These are phyloP conservation scores for Blastobotrys chiropterorum DNA, from an alignment of 805 yeast genomes.

Conservation along the genomic window DNA sequence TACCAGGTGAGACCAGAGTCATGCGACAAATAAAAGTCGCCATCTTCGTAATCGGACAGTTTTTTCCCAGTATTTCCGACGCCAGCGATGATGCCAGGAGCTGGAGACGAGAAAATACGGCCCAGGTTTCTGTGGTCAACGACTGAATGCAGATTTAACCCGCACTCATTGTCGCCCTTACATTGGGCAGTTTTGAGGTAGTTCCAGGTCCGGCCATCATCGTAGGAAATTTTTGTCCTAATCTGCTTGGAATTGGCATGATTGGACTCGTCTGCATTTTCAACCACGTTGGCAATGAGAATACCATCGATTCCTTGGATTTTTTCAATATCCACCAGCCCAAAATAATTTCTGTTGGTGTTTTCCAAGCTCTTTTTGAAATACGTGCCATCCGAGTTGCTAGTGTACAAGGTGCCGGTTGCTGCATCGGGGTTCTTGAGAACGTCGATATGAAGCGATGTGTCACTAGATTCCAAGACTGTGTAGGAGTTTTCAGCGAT, in stretches of 20 bases:
- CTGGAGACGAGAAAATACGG: conserved; percentile 31
- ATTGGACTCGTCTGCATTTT: conserved; percentile 18
- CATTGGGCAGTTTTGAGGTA: conserved; percentile 25
- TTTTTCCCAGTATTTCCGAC: conserved; percentile 36
- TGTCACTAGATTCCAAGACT: conserved; percentile 34
- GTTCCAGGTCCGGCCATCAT: conserved; percentile 36
- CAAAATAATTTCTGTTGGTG: conserved; percentile 26
- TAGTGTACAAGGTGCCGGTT: conserved; percentile 30
- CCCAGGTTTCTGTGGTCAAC: conserved; percentile 32
- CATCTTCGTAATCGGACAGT: conserved; percentile 24
- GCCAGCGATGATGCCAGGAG: conserved; percentile 42
- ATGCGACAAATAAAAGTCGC: conserved; percentile 56
- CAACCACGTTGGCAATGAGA: conserved; percentile 43
- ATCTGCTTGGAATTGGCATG: conserved; percentile 17
- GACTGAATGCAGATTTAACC: conserved; percentile 36
- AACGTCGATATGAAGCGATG: conserved; percentile 39
- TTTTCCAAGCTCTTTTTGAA: conserved; percentile 41
- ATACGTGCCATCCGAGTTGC: conserved; percentile 48
- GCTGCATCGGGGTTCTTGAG: conserved; percentile 11
- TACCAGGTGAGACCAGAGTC: conserved; percentile 79
- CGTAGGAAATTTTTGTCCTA: conserved; percentile 33
- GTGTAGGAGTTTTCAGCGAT: conserved; percentile 26
- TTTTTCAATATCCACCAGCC: conserved; percentile 38
- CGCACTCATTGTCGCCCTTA: conserved; percentile 26
- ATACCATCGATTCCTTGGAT: conserved; percentile 55